phyloP scores from a whole-genome alignment of 1,284 basidiomycete genomes.

The Cryptococcus sp. region DNA sequence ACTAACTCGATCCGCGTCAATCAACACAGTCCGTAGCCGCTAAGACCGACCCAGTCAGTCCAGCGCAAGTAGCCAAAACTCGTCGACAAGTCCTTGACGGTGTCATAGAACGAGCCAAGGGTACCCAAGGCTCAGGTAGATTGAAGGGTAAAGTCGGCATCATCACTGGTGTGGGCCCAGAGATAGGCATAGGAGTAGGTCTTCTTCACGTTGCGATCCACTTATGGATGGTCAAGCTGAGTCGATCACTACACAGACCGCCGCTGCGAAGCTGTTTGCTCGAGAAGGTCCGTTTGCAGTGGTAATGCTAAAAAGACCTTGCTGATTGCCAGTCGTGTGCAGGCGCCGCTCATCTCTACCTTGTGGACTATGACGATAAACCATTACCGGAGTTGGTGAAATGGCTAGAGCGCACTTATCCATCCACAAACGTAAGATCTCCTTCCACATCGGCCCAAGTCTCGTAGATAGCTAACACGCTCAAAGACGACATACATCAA shows the following conservation, averaged over 20 bases:
- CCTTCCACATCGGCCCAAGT: slow-evolving; percentile 2
- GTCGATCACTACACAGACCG: slow-evolving; percentile 57
- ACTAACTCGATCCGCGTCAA: too few species aligned
- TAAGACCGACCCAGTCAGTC: too few species aligned
- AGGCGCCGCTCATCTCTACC: slow-evolving; percentile 82
- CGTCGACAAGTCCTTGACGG: slow-evolving; percentile 7
- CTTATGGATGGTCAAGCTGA: slow-evolving; percentile 35
- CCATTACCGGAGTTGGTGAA: slow-evolving; percentile 71
- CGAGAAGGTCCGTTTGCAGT: slow-evolving; percentile 65
- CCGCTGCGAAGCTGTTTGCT: slow-evolving; percentile 72
- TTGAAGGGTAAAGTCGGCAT: slow-evolving; percentile 83
- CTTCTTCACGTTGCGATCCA: neutral
- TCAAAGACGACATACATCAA: slow-evolving; percentile 54
- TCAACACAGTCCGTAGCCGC: too few species aligned
- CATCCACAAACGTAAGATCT: slow-evolving; percentile 68
- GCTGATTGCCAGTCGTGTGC: slow-evolving; percentile 13
- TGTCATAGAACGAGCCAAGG: slow-evolving; percentile 12
- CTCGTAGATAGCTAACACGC: neutral
- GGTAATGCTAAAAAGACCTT: neutral
- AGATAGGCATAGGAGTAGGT: slow-evolving; percentile 22
- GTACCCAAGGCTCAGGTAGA: slow-evolving; percentile 55
- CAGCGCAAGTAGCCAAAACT: too few species aligned
- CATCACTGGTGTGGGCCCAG: slow-evolving; percentile 82
- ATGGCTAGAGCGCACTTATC: slow-evolving; percentile 67
- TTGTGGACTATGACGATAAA: slow-evolving; percentile 72